Percentiles rank a stretch among this genome's conserved stretches.
Conservation (phyloP, 2,329 filamentous ascomycete species). For the Geosmithia flava region DNA sequence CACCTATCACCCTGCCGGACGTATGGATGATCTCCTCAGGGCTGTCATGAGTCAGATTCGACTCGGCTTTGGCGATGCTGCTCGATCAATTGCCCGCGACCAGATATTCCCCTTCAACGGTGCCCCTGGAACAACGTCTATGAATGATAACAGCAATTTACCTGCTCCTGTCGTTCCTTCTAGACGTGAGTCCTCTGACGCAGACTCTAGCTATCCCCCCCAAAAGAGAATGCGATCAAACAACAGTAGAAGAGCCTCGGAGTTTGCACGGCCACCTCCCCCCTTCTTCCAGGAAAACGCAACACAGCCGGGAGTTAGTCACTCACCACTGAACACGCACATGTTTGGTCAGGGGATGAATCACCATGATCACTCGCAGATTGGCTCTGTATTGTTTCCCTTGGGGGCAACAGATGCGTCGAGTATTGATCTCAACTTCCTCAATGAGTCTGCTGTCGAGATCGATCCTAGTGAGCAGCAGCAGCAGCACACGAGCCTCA, state of each 20-base stretch:
- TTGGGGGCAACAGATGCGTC: constrained; percentile 8
- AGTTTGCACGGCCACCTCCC: constrained; percentile 15
- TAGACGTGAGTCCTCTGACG: constrained; percentile 15
- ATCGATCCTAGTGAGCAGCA: constrained; percentile 8
- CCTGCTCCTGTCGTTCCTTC: constrained; percentile 13
- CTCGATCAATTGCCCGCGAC: constrained; percentile 6
- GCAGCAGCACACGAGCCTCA: constrained; percentile 10
- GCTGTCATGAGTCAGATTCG: constrained; percentile 37
- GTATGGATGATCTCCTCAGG: constrained; percentile 39
- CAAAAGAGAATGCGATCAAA: constrained; percentile 16
- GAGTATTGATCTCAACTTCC: constrained; percentile 15
- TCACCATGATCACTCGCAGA: constrained; percentile 8
- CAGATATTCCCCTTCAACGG: constrained; percentile 3
- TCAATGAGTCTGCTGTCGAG: constrained; percentile 14
- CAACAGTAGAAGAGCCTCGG: constrained; percentile 14
- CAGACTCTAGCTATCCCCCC: constrained; percentile 10
- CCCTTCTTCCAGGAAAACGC: constrained; percentile 9
- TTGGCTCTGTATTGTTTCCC: constrained; percentile 13
- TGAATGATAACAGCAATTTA: constrained; percentile 7
- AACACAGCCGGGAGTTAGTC: constrained; percentile 8
- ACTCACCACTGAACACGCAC: constrained; percentile 7
- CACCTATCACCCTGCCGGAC: constrained; percentile 38
- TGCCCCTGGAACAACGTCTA: constrained; percentile 1
- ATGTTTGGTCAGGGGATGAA: constrained; percentile 1
- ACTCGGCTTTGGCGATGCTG: constrained; percentile 11